phyloP scores from a whole-genome alignment of 2,329 filamentous ascomycete species.

The Coleophoma cylindrospora region DNA sequence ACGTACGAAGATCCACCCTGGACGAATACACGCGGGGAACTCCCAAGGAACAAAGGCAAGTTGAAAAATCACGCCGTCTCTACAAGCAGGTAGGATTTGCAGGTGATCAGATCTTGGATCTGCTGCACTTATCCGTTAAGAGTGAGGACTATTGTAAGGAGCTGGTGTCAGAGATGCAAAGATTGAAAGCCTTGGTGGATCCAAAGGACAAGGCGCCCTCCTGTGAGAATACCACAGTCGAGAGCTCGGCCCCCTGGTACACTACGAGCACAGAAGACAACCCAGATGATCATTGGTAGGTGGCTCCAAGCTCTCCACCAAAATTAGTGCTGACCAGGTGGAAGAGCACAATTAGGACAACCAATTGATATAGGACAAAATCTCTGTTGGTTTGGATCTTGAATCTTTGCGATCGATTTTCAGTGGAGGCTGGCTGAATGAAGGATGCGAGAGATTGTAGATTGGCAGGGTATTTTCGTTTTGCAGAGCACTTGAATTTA shows the following conservation, averaged over 20 bases:
- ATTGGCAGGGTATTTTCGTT: no score
- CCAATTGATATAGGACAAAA: no score
- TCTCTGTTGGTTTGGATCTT: no score
- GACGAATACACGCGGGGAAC: neutral
- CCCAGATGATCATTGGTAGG: neutral
- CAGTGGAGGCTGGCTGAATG: no score
- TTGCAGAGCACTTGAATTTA: no score
- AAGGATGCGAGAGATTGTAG: no score
- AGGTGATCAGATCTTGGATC: slow-evolving; percentile 9
- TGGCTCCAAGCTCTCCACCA: neutral
- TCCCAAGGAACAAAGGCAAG: slow-evolving; percentile 2
- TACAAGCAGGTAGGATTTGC: slow-evolving; percentile 11
- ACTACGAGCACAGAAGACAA: no score
- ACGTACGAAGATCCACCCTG: neutral
- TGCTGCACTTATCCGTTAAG: slow-evolving; percentile 9
- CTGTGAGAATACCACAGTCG: no score
- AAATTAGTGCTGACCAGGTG: no score
- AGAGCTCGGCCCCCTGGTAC: no score
- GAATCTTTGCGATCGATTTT: no score
- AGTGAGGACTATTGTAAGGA: slow-evolving; percentile 12
- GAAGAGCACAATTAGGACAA: no score
- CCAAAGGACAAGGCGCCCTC: slow-evolving; percentile 5
- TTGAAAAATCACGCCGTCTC: slow-evolving; percentile 8
- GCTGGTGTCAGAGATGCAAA: slow-evolving; percentile 13
- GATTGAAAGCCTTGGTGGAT: slow-evolving; percentile 12